Evolutionary conservation across 345 rosid species (phyloP), one percentile per base, ranked within the genome.

Genomic region (Hirschfeldia incana): DNA sequence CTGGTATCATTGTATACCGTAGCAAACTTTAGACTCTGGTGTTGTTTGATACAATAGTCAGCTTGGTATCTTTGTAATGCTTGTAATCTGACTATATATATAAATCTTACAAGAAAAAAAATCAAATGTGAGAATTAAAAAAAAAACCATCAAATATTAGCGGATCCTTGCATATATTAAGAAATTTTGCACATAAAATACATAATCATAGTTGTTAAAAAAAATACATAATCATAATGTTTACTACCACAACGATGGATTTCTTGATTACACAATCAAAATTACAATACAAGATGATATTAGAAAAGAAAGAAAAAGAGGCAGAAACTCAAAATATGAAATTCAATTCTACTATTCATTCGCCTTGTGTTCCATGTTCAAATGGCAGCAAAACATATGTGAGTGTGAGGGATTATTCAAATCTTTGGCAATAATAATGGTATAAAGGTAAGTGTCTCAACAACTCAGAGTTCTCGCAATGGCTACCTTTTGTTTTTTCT

Each of bases 251-350:
- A 72, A 65, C 6, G 63, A 78, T 66, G 55, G 72, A 17, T 30
- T 42, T 72, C 68, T 78, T 78, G 76, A 57, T 32, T 66, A 67
- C 77, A 67, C 73, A 73, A 78, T 78, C 77, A 66, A 78, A 78
- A 72, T 67, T 60, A 78, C 77, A 78, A 78, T 78, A 72, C 73
- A 73, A 61, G 74, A 51, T 15, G 21, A 51, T n/a, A 51, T 51
- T 51, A 51, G 73, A 32, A 21, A 44, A 36, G 53, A 4, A 17
- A 11, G 21, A n/a, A 39, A 58, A 9, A 15, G 51, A 8, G 53
- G 63, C 7, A 4, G 17, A 78, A 73, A 49, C 4, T 73, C 58
- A 67, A 73, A 67, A 67, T 58, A 79, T 15, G 2, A 39, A 79
- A 79, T 65, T 78, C 73, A 72, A 66, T 66, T 78, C 77, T 42